Evolutionary conservation across 768 basidiomycete species (phyloP).

Genomic region (Lactarius indigo): DNA sequence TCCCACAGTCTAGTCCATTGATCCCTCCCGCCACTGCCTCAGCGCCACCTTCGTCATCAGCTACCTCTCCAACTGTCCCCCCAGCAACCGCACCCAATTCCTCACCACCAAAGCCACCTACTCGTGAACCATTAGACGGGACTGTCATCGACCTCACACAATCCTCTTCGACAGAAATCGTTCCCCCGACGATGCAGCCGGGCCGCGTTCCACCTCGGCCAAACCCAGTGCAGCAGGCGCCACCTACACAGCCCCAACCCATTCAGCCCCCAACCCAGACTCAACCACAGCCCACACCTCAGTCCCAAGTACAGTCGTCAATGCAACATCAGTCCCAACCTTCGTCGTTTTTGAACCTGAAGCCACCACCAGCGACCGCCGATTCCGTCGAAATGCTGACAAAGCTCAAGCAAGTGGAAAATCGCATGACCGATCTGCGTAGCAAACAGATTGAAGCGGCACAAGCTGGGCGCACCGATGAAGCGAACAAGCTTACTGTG

Average conservation of each 20-base stretch:
- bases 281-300: slow-evolving; percentile 1
- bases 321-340: background rate
- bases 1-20: slow-evolving; percentile 20
- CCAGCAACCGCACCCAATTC: background rate
- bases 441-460: background rate
- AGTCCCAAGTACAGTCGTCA: background rate
- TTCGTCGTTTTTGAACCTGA: background rate
- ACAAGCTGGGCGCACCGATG: slow-evolving; percentile 14
- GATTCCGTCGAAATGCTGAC: slow-evolving; percentile 3
- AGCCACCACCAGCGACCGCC: slow-evolving; percentile 9
- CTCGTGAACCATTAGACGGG: slow-evolving; percentile 4
- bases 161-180: slow-evolving; percentile 6
- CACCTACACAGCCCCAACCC: slow-evolving; percentile 5
- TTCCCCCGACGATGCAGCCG: background rate
- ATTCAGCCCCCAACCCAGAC: slow-evolving; percentile 7
- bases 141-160: slow-evolving; percentile 20
- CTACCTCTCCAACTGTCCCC: background rate
- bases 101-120: slow-evolving; percentile 16
- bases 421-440: slow-evolving; percentile 3
- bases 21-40: slow-evolving; percentile 10
- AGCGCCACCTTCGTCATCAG: slow-evolving; percentile 10
- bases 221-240: background rate
- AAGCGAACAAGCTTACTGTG: background rate
- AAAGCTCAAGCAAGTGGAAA: slow-evolving; percentile 18
- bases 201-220: slow-evolving; percentile 5